Base-by-base conservation (phyloP, 164 flowering plant species). In the Malania oleifera region DNA sequence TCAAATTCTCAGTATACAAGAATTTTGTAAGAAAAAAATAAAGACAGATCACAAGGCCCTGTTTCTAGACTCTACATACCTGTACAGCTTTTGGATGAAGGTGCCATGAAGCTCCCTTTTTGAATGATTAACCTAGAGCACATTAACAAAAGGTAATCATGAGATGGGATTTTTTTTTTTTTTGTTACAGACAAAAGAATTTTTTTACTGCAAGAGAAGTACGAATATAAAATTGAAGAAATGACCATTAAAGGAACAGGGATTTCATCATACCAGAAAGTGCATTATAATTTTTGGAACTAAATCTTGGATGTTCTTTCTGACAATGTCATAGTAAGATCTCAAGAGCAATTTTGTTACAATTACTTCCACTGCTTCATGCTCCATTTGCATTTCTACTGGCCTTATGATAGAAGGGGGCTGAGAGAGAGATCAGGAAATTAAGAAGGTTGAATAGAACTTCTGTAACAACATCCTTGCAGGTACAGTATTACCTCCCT, bases 221-320 rank as follows among this genome's bases (percentile, higher is more conserved):
- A 2, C 52, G 43, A n/a, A 18, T 38, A 28, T 4, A 27, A 25
- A 25, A 7, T n/a, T 44, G 25, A 44, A 44, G 48, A 28, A 1
- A 52, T 45, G 26, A 7, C 14, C 6, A 3, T 19, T 8, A 68
- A 35, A 18, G 14, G 12, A 24, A 31, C 2, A 13, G n/a, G 29
- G 23, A 14, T 14, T 35, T 4, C 29, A 45, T 60, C 65, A 25
- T 65, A 81, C 86, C 82, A 79, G 66, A 59, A 79, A 77, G 64
- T 79, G 80, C 86, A 82, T 82, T 40, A 75, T 75, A 18, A 79
- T 75, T 67, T 82, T 82, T 18, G 80, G 86, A 41, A 80, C 80
- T 12, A 48, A 70, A 61, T 82, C 84, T 63, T 82, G 62, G 31
- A 75, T 67, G 61, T 72, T 75, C 56, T 74, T 77, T 49, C 79